Evolutionary conservation across 805 yeast genomes (phyloP).

Genomic region (Kazachstania psychrophila): DNA sequence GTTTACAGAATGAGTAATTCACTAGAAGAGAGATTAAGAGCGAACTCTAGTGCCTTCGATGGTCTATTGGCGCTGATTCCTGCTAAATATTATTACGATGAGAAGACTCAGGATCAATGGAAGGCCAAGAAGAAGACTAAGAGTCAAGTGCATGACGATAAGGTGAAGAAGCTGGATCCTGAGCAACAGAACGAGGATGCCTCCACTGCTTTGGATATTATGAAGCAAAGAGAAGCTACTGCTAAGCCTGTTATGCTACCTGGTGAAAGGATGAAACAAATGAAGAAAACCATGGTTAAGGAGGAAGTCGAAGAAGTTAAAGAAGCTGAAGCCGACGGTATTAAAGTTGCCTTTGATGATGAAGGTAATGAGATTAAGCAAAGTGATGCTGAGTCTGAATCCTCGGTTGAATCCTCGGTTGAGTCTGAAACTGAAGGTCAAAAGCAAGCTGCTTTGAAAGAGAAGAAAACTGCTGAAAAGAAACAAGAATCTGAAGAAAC

Average conservation of each 20-base stretch:
- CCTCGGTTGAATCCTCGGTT: constrained; percentile 11
- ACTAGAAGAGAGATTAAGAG: constrained; percentile 66
- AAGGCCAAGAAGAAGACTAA: constrained; percentile 68
- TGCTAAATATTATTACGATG: constrained; percentile 89
- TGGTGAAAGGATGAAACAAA: constrained; percentile 25
- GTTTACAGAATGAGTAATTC: constrained; percentile 41
- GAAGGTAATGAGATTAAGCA: constrained; percentile 46
- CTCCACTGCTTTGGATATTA: constrained; percentile 50
- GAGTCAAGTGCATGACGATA: constrained; percentile 50
- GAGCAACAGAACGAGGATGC: constrained; percentile 39
- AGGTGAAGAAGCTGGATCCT: constrained; percentile 71
- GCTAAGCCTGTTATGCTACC: constrained; percentile 41
- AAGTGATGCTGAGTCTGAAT: constrained; percentile 5
- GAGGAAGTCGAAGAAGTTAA: constrained; percentile 12
- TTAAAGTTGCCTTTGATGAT: constrained; percentile 55
- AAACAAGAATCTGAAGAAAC: constrained; percentile 16
- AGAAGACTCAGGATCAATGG: constrained; percentile 86
- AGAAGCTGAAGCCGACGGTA: constrained; percentile 22
- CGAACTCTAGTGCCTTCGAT: constrained; percentile 74
- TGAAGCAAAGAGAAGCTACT: constrained; percentile 42
- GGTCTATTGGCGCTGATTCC: constrained; percentile 87
- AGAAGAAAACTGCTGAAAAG: constrained; percentile 12
- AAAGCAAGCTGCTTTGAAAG: constrained; percentile 2
- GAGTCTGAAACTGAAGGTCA: constrained; percentile 18
- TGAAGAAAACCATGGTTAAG: constrained; percentile 14